Conservation (phyloP, 148 eudicot species). For the Amaranthus palmeri region DNA sequence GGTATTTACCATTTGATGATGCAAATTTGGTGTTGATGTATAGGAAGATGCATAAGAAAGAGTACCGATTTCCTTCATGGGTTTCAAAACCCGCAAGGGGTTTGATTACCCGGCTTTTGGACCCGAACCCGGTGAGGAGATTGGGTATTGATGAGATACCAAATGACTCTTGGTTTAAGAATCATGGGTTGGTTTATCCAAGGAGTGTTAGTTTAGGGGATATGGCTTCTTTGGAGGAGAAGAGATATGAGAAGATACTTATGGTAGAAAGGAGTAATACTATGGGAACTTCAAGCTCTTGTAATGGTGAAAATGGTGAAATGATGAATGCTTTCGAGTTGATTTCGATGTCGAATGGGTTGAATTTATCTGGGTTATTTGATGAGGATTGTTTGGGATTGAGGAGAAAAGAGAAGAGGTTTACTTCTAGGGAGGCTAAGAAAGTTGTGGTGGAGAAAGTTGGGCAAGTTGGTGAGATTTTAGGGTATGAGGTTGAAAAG, state of each 20-base stretch:
- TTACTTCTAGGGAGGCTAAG: conserved; percentile 37
- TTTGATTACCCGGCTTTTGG: conserved; percentile 47
- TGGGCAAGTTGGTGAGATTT: conserved; percentile 36
- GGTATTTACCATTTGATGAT: conserved; percentile 67
- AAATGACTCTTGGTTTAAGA: conserved; percentile 53
- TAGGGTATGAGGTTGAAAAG: conserved; percentile 55
- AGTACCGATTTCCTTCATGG: conserved; percentile 42
- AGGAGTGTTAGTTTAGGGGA: conserved; percentile 33
- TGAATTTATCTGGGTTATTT: conserved; percentile 61
- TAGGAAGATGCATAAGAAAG: conserved; percentile 47
- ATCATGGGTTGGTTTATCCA: conserved; percentile 16
- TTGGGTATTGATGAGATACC: conserved; percentile 42
- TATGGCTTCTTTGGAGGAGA: conserved; percentile 28
- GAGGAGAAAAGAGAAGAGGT: conserved; percentile 43
- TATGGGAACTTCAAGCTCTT: neutral
- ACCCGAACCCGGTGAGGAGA: conserved; percentile 67
- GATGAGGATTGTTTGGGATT: conserved; percentile 19
- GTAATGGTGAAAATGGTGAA: neutral
- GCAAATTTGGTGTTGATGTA: conserved; percentile 55
- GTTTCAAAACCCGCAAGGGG: conserved; percentile 42
- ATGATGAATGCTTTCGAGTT: conserved; percentile 73
- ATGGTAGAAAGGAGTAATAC: neutral
- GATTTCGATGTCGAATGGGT: conserved; percentile 70
- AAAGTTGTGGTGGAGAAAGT: conserved; percentile 50
- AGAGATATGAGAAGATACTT: conserved; percentile 21